phyloP scores from a whole-genome alignment of 306 rosid species.

The Herpetospermum pedunculosum region DNA sequence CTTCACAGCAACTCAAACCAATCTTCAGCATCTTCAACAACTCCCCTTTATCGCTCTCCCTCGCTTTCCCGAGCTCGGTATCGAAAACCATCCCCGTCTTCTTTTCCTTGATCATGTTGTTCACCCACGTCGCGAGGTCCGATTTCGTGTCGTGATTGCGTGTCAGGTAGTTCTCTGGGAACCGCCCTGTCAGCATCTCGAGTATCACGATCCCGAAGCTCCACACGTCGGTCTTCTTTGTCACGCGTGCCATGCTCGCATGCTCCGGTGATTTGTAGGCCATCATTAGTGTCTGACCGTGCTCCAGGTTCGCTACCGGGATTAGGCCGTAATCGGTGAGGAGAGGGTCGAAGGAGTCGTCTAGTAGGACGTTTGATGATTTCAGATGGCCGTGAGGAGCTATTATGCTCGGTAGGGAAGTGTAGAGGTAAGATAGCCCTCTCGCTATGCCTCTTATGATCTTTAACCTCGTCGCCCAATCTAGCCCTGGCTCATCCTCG shows the following conservation, averaged over 20 bases:
- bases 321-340: slow-evolving; percentile 60
- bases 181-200: slow-evolving; percentile 68
- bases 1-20: slow-evolving; percentile 86
- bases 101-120: slow-evolving; percentile 58
- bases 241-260: slow-evolving; percentile 58
- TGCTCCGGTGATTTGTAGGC: slow-evolving; percentile 88
- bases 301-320: slow-evolving; percentile 55
- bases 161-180: slow-evolving; percentile 81
- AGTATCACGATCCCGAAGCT: slow-evolving; percentile 70
- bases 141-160: slow-evolving; percentile 26
- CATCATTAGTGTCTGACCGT: slow-evolving; percentile 56
- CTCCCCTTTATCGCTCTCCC: slow-evolving; percentile 40
- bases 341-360: slow-evolving; percentile 47
- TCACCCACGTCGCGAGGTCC: slow-evolving; percentile 77
- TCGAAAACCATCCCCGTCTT: slow-evolving; percentile 56
- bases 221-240: slow-evolving; percentile 83
- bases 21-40: slow-evolving; percentile 71
- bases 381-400: slow-evolving; percentile 87
- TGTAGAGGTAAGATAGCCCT: slow-evolving; percentile 58
- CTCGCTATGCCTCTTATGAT: slow-evolving; percentile 63
- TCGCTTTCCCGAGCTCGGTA: slow-evolving; percentile 18
- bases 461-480: slow-evolving; percentile 74
- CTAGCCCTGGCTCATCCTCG: slow-evolving; percentile 36
- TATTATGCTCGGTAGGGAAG: slow-evolving; percentile 40
- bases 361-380: slow-evolving; percentile 77